Percentiles rank a stretch among this genome's conserved stretches.
Conservation (phyloP, 495 filamentous ascomycete genomes). For the Articulospora tetracladia region DNA sequence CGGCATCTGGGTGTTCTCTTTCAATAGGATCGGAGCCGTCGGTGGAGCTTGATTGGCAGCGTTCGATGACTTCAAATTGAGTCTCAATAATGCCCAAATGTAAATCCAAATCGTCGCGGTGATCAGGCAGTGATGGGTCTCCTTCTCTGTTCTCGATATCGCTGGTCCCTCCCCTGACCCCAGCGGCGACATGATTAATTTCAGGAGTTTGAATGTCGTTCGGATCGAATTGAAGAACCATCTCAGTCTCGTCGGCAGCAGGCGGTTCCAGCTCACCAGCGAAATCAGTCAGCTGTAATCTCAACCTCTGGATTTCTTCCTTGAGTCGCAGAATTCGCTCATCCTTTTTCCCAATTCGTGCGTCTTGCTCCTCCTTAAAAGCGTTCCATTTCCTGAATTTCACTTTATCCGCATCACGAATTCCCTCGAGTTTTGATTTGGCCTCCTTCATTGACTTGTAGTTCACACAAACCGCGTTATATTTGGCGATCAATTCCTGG, state of each 20-base stretch:
- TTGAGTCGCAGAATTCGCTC: slow-evolving; percentile 13
- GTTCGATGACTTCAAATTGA: slow-evolving; percentile 2
- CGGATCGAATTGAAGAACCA: background rate
- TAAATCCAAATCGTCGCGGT: background rate
- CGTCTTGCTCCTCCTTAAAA: slow-evolving; percentile 27
- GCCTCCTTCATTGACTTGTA: slow-evolving; percentile 1
- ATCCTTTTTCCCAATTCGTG: slow-evolving; percentile 14
- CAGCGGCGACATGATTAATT: too few species aligned
- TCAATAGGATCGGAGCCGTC: slow-evolving; percentile 2
- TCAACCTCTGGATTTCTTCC: slow-evolving; percentile 19
- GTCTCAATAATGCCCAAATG: background rate
- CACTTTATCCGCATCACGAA: background rate
- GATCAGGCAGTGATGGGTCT: background rate
- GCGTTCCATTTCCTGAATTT: slow-evolving; percentile 22
- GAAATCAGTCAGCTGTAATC: background rate
- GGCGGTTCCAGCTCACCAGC: background rate
- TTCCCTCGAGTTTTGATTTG: background rate
- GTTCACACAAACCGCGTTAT: slow-evolving; percentile 17
- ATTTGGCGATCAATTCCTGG: slow-evolving; percentile 12
- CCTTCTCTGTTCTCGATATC: background rate
- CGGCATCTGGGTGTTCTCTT: background rate
- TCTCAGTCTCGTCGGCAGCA: background rate
- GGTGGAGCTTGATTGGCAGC: slow-evolving; percentile 28
- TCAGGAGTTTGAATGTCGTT: background rate
- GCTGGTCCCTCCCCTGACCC: background rate